Evolutionary conservation across 2,329 filamentous ascomycete species (phyloP).

Genomic region (Diaporthe nobilis): DNA sequence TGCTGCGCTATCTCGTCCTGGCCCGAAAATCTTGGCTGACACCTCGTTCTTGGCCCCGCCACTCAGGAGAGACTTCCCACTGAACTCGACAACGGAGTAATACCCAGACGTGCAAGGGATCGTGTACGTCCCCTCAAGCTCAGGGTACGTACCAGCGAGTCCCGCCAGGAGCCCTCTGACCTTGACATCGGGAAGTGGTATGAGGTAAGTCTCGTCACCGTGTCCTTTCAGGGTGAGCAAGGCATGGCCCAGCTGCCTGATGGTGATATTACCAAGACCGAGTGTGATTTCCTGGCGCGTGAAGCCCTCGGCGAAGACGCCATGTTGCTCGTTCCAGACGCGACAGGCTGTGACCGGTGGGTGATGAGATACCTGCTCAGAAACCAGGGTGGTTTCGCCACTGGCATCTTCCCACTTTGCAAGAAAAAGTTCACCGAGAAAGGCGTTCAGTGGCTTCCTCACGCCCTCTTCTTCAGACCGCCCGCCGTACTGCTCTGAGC

Average conservation of each 20-base stretch:
- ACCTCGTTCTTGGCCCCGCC: constrained; percentile 45
- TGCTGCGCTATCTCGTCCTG: constrained; percentile 30
- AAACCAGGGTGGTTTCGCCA: constrained; percentile 44
- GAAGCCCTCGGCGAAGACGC: constrained; percentile 47
- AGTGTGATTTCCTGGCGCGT: constrained; percentile 48
- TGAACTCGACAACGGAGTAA: constrained; percentile 47
- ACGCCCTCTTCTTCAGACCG: constrained; percentile 50
- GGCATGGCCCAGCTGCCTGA: constrained; percentile 47
- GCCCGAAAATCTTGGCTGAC: constrained; percentile 45
- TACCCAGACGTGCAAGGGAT: constrained; percentile 48
- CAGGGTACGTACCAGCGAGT: constrained; percentile 43
- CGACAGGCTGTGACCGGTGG: constrained; percentile 49
- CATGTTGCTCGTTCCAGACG: constrained; percentile 46
- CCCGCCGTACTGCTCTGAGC: constrained; percentile 54
- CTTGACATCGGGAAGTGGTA: constrained; percentile 47
- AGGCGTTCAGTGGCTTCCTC: constrained; percentile 66
- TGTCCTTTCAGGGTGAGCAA: constrained; percentile 52
- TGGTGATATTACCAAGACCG: constrained; percentile 43
- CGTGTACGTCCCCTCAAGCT: constrained; percentile 48
- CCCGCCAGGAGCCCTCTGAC: constrained; percentile 45
- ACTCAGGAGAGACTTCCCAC: constrained; percentile 42
- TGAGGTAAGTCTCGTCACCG: constrained; percentile 47
- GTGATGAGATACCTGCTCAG: constrained; percentile 50
- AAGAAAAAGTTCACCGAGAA: constrained; percentile 63
- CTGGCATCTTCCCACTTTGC: constrained; percentile 51